Evolutionary conservation across 176 grass and related monocot genomes (phyloP).

Genomic region (Melocanna baccifera): DNA sequence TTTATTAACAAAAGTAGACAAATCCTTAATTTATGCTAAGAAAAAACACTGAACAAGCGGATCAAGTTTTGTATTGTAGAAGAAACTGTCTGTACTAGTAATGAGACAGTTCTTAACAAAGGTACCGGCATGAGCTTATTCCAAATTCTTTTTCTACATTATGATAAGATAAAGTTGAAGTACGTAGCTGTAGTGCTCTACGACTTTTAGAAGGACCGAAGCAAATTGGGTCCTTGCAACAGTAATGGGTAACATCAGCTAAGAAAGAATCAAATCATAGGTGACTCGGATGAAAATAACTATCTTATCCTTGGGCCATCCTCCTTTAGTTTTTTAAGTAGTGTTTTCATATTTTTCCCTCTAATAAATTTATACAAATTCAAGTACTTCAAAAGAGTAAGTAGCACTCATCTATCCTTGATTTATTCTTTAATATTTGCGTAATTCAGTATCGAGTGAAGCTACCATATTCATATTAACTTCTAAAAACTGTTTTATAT

Average conservation of each 20-base stretch:
- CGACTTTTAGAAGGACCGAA: constrained; percentile 16
- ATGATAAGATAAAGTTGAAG: neutral
- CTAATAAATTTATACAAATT: too few species aligned
- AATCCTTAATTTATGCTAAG: neutral
- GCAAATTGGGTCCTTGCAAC: neutral
- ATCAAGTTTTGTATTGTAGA: neutral
- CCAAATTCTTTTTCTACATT: neutral
- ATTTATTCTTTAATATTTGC: too few species aligned
- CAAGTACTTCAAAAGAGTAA: too few species aligned
- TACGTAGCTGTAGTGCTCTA: neutral
- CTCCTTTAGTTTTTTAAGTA: neutral
- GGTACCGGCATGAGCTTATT: neutral
- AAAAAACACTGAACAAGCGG: neutral
- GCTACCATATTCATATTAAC: too few species aligned
- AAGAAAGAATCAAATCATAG: constrained; percentile 35
- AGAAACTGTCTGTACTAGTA: neutral
- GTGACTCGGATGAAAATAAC: constrained; percentile 23
- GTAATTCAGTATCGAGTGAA: too few species aligned
- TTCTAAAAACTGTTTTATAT: too few species aligned
- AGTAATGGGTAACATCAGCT: constrained; percentile 22
- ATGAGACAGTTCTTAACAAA: neutral
- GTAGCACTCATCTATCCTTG: too few species aligned
- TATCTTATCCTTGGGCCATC: constrained; percentile 32
- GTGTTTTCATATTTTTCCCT: too few species aligned
- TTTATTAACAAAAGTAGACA: neutral